These are phyloP conservation scores for Avena eriantha DNA, from an alignment of 176 grass and related monocot genomes.

Conservation along the genomic window DNA sequence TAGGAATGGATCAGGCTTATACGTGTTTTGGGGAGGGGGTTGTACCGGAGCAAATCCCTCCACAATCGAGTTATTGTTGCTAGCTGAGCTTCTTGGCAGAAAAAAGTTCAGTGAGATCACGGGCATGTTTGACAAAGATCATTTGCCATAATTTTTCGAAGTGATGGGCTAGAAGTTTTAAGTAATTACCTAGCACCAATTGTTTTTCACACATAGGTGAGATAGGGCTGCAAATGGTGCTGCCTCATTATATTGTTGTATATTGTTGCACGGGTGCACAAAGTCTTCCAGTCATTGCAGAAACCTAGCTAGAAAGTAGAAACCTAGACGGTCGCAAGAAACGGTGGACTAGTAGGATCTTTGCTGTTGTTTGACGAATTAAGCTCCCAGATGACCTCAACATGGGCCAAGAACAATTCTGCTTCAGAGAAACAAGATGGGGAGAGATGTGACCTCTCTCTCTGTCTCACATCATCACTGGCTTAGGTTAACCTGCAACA, in stretches of 20 bases:
- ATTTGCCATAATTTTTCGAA: background rate
- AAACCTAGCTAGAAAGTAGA: background rate
- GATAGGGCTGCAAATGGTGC: constrained; percentile 41
- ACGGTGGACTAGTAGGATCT: background rate
- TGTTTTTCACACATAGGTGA: constrained; percentile 20
- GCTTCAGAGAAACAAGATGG: background rate
- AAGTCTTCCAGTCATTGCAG: constrained; percentile 37
- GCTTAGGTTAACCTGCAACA: constrained; percentile 44
- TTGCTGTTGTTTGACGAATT: background rate
- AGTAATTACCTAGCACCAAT: constrained; percentile 14
- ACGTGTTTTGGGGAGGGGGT: too few relatives aligned
- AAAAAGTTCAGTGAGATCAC: background rate
- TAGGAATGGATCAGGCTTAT: too few relatives aligned
- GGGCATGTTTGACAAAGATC: background rate
- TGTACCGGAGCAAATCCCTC: too few relatives aligned
- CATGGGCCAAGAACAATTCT: constrained; percentile 4
- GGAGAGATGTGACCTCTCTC: constrained; percentile 4
- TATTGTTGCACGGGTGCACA: constrained; percentile 44
- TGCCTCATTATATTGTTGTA: background rate
- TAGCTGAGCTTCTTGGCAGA: background rate
- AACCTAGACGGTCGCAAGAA: background rate
- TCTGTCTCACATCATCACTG: constrained; percentile 12
- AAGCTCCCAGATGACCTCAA: constrained; percentile 36
- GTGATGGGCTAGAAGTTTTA: background rate
- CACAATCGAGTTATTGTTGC: background rate